These are phyloP conservation scores for Scedosporium minutisporum DNA, from an alignment of 2,329 filamentous ascomycete species.

Conservation along the genomic window DNA sequence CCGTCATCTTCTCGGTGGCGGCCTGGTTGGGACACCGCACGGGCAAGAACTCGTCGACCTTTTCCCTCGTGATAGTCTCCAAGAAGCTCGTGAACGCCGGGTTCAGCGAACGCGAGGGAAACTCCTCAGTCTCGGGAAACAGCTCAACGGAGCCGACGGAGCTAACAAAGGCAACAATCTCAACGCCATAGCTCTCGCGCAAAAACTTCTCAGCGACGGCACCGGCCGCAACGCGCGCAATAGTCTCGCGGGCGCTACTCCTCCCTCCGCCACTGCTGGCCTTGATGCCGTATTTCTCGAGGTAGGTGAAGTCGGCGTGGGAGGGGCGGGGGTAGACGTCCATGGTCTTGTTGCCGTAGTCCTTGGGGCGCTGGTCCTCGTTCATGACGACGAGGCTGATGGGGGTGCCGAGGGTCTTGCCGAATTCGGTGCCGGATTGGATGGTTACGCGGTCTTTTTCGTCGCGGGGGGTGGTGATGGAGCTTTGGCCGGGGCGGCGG, in stretches of 20 bases:
- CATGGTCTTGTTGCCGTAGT: conserved; percentile 86
- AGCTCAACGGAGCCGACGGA: conserved; percentile 73
- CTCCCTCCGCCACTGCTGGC: conserved; percentile 83
- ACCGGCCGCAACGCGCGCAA: conserved; percentile 82
- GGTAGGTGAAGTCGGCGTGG: conserved; percentile 94
- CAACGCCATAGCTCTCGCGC: conserved; percentile 66
- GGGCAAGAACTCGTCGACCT: conserved; percentile 76
- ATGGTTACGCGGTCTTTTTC: conserved; percentile 90
- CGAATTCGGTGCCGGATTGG: conserved; percentile 85
- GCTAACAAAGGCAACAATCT: conserved; percentile 85
- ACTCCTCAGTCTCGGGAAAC: conserved; percentile 59
- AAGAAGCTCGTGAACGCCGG: conserved; percentile 70
- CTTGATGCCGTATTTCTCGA: conserved; percentile 94
- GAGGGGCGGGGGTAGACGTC: conserved; percentile 82
- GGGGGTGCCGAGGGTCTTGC: conserved; percentile 80
- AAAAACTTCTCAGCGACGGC: conserved; percentile 93
- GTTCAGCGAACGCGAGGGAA: conserved; percentile 62
- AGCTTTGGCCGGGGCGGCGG: conserved; percentile 77
- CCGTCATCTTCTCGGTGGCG: conserved; percentile 62
- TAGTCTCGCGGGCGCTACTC: conserved; percentile 89
- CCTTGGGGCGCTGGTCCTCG: conserved; percentile 84
- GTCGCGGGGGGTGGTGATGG: conserved; percentile 83
- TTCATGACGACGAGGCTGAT: conserved; percentile 83
- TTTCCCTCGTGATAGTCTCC: conserved; percentile 59
- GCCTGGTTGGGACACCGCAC: conserved; percentile 73